Percentiles rank a stretch among this genome's conserved stretches.
Evolutionary conservation across 208 protist species (phyloP).

Genomic region (Borovskyia barvae): DNA sequence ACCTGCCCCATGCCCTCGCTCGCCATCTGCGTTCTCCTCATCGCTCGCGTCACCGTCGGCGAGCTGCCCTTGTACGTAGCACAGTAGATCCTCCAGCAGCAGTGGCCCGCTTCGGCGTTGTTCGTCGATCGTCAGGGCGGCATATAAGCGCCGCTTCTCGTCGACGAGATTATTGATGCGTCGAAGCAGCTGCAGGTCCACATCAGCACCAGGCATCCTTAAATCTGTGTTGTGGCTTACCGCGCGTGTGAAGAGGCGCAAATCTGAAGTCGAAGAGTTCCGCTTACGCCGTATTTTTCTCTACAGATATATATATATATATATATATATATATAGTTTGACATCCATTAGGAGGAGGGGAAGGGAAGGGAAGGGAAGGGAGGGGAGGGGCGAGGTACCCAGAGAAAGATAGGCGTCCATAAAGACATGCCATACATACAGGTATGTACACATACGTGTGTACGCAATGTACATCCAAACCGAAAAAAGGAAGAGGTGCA

Average conservation of each 20-base stretch:
- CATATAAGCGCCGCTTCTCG: slow-evolving; percentile 8
- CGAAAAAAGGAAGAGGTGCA: no score
- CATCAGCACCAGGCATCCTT: not conserved
- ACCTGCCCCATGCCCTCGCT: not conserved
- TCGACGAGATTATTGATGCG: slow-evolving; percentile 13
- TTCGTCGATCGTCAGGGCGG: not conserved
- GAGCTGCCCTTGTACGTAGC: slow-evolving; percentile 1
- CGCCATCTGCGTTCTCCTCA: not conserved
- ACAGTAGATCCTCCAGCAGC: slow-evolving; percentile 14
- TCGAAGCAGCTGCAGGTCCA: not conserved
- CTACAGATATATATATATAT: slow-evolving; percentile 5
- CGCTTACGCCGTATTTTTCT: not conserved
- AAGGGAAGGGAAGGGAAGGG: not conserved
- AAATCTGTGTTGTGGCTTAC: not conserved
- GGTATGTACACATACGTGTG: not conserved
- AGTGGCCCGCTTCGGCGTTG: slow-evolving; percentile 21
- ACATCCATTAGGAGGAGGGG: no score
- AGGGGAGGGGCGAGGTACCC: not conserved
- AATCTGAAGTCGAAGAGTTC: no score
- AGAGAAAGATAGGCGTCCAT: not conserved
- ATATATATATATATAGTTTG: slow-evolving; percentile 6
- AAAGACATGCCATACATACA: not conserved
- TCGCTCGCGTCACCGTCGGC: not conserved
- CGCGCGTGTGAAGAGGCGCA: no score
- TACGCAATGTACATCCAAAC: no score